A percentile compares a stretch with the other conserved stretches of the same genome.
Evolutionary conservation across 2,329 filamentous ascomycete species (phyloP).

Genomic region (Metarhizium guizhouense): DNA sequence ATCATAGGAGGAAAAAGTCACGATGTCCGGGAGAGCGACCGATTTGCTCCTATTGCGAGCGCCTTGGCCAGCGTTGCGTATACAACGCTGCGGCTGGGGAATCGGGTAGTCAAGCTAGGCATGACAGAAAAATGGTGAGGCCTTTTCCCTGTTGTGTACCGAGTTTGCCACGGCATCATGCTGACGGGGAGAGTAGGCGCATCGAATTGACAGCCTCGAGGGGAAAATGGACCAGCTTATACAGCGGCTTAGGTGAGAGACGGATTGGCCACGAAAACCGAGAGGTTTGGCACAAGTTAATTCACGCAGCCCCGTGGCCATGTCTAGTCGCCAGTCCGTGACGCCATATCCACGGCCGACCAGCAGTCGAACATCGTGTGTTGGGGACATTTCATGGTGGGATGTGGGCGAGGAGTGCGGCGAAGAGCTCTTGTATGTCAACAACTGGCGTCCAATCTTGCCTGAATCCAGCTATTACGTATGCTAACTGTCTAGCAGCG

Average conservation of each 20-base stretch:
- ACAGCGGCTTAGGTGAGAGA: conserved; percentile 10
- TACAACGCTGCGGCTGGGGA: conserved; percentile 24
- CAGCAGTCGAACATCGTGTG: conserved; percentile 2
- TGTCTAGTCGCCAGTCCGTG: not conserved
- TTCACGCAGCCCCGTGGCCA: not conserved
- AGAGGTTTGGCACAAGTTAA: not conserved
- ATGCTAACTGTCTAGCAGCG: not conserved
- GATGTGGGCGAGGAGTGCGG: conserved; percentile 1
- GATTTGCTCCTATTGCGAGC: conserved; percentile 37
- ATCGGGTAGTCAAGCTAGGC: conserved; percentile 6
- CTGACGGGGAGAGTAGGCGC: conserved; percentile 15
- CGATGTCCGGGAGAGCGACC: conserved; percentile 42
- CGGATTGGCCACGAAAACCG: not conserved
- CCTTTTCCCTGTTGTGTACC: not conserved
- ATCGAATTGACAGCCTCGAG: conserved; percentile 23
- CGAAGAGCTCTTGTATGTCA: not conserved
- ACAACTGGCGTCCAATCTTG: not conserved
- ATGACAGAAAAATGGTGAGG: conserved; percentile 11
- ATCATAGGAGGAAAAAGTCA: conserved; percentile 38
- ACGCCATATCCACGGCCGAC: not conserved
- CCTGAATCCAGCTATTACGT: too few species aligned
- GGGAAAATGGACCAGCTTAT: conserved; percentile 15
- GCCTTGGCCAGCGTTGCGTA: conserved; percentile 36
- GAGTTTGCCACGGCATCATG: not conserved
- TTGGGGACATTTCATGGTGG: conserved; percentile 5